These are phyloP conservation scores for Paralagenidium karlingii DNA, from an alignment of 352 stramenopile species.

Conservation along the genomic window DNA sequence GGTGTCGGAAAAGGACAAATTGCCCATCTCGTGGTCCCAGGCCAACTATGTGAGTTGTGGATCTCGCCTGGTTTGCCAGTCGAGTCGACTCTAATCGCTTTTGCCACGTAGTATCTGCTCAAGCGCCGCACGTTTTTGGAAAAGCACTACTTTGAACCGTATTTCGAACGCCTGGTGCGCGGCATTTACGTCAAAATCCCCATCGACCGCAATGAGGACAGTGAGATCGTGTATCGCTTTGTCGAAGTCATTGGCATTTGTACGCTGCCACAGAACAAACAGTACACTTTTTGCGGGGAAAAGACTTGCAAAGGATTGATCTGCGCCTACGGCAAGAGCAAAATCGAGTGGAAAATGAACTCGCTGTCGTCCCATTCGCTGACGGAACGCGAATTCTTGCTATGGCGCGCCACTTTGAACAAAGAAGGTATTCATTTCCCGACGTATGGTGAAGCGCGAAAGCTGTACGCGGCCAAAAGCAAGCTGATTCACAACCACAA, in stretches of 20 bases:
- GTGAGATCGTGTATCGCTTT: conserved; percentile 77
- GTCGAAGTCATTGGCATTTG: conserved; percentile 61
- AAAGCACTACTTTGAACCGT: conserved; percentile 81
- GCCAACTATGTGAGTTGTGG: conserved; percentile 34
- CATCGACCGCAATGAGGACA: conserved; percentile 45
- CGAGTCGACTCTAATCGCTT: too few species aligned
- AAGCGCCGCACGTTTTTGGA: conserved; percentile 67
- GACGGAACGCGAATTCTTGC: conserved; percentile 61
- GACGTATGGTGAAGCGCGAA: conserved; percentile 57
- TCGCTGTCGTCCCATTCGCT: conserved; percentile 59
- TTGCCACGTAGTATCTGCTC: conserved; percentile 69
- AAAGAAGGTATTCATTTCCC: conserved; percentile 64
- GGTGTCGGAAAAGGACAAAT: conserved; percentile 32
- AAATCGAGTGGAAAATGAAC: conserved; percentile 61
- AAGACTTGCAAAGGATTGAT: conserved; percentile 53
- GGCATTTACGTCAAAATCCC: conserved; percentile 63
- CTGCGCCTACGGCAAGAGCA: conserved; percentile 70
- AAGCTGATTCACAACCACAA: conserved; percentile 55
- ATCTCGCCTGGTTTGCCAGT: too few species aligned
- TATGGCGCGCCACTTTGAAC: conserved; percentile 70
- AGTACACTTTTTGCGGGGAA: conserved; percentile 68
- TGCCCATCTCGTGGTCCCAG: conserved; percentile 61
- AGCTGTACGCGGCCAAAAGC: conserved; percentile 43
- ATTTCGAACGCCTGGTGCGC: conserved; percentile 64
- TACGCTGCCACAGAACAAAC: conserved; percentile 22